Conservation (phyloP, 2,329 filamentous ascomycete species). For the Talaromyces marneffei region DNA sequence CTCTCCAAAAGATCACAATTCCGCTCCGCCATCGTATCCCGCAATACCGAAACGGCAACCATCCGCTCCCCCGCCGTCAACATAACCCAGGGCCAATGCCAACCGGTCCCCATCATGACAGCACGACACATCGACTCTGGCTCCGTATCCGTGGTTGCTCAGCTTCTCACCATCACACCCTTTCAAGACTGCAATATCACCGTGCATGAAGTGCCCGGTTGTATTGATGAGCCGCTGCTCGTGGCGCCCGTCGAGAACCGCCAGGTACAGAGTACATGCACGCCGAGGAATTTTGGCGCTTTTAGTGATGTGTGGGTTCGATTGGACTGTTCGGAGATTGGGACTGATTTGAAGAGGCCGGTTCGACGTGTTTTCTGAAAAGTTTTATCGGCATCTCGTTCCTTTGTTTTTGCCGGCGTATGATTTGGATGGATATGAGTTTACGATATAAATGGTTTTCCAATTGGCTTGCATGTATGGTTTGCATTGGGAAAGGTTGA, state of each 20-base stretch:
- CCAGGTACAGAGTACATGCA: slow-evolving; percentile 24
- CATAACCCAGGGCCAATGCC: slow-evolving; percentile 12
- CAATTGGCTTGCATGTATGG: background rate
- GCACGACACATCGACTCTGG: slow-evolving; percentile 4
- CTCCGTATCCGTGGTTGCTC: slow-evolving; percentile 9
- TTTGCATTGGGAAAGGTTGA: background rate
- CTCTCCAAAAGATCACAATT: slow-evolving; percentile 8
- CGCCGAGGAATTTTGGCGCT: slow-evolving; percentile 19
- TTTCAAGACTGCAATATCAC: slow-evolving; percentile 26
- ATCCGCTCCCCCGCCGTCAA: slow-evolving; percentile 6
- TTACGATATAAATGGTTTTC: background rate
- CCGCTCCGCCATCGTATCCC: slow-evolving; percentile 4
- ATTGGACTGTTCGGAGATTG: slow-evolving; percentile 24
- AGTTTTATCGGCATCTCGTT: background rate
- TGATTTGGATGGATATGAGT: slow-evolving; percentile 3
- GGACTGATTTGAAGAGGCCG: background rate
- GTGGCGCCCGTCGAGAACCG: slow-evolving; percentile 19
- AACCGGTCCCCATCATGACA: slow-evolving; percentile 8
- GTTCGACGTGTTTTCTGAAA: background rate
- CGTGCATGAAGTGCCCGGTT: slow-evolving; percentile 29
- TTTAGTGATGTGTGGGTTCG: slow-evolving; percentile 28
- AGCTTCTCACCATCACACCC: slow-evolving; percentile 6
- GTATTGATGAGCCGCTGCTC: slow-evolving; percentile 26
- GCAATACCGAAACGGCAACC: background rate
- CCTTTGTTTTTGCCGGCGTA: background rate